Base-by-base conservation (phyloP, 768 basidiomycete species). In the Podaxis mareebaensis region DNA sequence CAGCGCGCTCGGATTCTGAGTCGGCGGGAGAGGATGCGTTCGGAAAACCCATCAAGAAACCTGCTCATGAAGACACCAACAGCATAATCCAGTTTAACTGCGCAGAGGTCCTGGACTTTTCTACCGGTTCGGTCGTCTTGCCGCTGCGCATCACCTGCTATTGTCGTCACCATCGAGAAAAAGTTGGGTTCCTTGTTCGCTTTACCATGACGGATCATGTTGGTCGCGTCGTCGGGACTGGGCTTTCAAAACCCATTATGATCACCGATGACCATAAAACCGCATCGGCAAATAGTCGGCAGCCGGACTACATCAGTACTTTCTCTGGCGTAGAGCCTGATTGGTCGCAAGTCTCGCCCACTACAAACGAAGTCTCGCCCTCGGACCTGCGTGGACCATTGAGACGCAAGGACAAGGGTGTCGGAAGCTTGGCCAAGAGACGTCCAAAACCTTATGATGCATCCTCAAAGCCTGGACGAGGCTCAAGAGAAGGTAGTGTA, bases 201-300 rank as follows among this genome's bases (percentile, higher is more conserved):
- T 91, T 98, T 73, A 86, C 88, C 20, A 84, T 99, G 81, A 84
- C 87, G 72, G 93, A 97, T 68, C 79, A 88, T 68, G 79, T 77
- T 26, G 96, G 95, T 2, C 84, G 90, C 22, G 75, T 93, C 53
- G 86, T 99, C 58, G 96, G 93, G 13, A 82, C 85, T 7, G 95
- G 94, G 4, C 83, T 81, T 59, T 92, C 95, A 1, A 86, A 88
- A 33, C 94, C 96, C 3, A 95, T 99, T 68, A 96, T 99, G 89
- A 99, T 99, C 67, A 99, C 96, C 1, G 97, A 99, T 78, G 97
- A 99, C 75, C 97, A 99, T 79, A 99, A 99, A 78, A 95, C 93
- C 30, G 85, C 77, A 15, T 70, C 75, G 42, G 70, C 75, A 17
- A 75, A 71, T 53, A 71, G 71, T 54, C 71, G 65, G 65, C 74